A percentile compares a stretch with the other conserved stretches of the same genome.
phyloP scores from a whole-genome alignment of 2,329 filamentous ascomycete genomes.

The Microdochium paspali region DNA sequence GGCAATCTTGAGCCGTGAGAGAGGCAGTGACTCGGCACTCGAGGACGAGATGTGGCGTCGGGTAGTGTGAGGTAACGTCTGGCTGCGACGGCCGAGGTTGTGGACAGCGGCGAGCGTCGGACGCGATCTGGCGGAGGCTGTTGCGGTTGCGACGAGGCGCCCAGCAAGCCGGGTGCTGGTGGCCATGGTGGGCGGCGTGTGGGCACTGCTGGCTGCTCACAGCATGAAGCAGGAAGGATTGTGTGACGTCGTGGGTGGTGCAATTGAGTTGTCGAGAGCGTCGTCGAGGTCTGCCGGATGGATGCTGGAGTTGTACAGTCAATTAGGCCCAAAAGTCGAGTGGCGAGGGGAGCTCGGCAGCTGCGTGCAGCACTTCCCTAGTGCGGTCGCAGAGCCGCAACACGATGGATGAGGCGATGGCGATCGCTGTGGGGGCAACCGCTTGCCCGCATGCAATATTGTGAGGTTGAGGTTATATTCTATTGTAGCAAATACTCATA shows the following conservation, averaged over 20 bases:
- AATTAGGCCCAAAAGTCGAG: no score
- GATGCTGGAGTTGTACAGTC: no score
- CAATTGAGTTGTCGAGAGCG: no score
- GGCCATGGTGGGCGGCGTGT: background rate
- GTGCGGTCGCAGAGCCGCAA: no score
- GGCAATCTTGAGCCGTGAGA: slow-evolving; percentile 24
- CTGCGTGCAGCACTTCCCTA: no score
- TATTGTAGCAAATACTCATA: no score
- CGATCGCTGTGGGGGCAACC: no score
- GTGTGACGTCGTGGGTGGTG: background rate
- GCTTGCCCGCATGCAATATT: no score
- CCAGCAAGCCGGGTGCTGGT: background rate
- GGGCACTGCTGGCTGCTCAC: background rate
- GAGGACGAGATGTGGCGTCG: slow-evolving; percentile 18
- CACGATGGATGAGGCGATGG: no score
- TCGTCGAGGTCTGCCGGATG: no score
- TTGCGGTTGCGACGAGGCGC: background rate
- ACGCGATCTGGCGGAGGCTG: background rate
- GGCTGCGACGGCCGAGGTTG: background rate
- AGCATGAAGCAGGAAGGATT: background rate
- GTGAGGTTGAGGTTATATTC: no score
- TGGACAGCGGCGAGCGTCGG: background rate
- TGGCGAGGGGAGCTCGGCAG: no score
- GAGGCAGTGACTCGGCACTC: slow-evolving; percentile 13
- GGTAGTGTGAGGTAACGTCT: background rate